Base-by-base conservation (phyloP, 208 protist species). In the Crithidia sp. region DNA sequence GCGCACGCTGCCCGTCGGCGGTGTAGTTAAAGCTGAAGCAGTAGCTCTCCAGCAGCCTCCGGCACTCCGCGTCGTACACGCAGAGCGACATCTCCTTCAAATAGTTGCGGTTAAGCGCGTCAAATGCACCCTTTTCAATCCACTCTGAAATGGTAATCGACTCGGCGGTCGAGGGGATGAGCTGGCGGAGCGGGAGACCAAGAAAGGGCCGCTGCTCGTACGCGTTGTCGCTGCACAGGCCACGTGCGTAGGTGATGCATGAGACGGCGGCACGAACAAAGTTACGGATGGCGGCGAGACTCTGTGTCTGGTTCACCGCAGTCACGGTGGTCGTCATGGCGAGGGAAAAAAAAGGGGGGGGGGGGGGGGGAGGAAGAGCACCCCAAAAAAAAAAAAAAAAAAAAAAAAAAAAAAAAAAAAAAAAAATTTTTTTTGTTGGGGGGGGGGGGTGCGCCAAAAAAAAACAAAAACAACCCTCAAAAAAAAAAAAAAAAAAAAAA, bases 241-340 rank as follows among this genome's bases (percentile, higher is more conserved):
- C 91, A 17, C 89, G 85, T 2, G 86, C 76, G 75, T 88, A 94
- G 2, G 91, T 88, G 54, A 96, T 92, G 66, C 82, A 89, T 0
- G 91, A 94, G 39, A 96, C 80, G 2, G 91, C 80, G 7, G 82
- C 82, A 17, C 87, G 87, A 19, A 94, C 75, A 67, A 94, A 92
- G 63, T 96, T 96, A 16, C 87, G 87, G 45, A 96, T 88, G 2
- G 89, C 91, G 5, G 89, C 91, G 0, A 96, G 75, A 73, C 91
- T 96, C 73, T 94, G 88, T 14, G 74, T 76, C 69, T 94, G 83
- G 37, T 83, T 83, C 4, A 96, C 84, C 44, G 84, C 87, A 6
- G 81, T 54, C 36, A 76, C 67, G 3, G 82, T 86, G 19, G 72
- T 56, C 3, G 82, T 86, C 82, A 82, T 83, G 28, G 28, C 28